Percentiles rank a stretch among this genome's conserved stretches.
These are phyloP conservation scores for Caryocar brasiliense DNA, from an alignment of 441 rosid genomes.

Conservation along the genomic window DNA sequence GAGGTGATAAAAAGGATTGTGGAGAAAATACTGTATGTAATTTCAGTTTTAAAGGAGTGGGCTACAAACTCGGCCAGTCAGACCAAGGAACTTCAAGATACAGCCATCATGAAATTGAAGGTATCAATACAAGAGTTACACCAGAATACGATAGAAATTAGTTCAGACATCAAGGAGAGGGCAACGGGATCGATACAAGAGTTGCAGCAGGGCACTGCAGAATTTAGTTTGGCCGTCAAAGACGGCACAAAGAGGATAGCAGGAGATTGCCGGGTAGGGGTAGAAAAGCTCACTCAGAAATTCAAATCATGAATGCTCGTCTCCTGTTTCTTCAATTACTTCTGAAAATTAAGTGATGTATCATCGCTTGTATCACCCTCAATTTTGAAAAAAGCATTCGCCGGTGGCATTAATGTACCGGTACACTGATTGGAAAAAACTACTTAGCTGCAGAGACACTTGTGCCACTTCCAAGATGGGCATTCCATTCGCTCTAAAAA, in stretches of 20 bases:
- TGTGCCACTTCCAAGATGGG: too few species aligned
- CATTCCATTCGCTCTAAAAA: too few species aligned
- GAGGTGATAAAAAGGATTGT: conserved; percentile 42
- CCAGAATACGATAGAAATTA: conserved; percentile 32
- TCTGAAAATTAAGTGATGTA: background rate
- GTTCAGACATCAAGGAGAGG: conserved; percentile 38
- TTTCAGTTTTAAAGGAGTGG: conserved; percentile 41
- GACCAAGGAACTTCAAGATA: conserved; percentile 35
- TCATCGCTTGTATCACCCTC: background rate
- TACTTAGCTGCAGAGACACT: too few species aligned
- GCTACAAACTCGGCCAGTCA: conserved; percentile 17
- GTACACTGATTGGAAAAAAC: too few species aligned
- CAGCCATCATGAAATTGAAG: conserved; percentile 24
- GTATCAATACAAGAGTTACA: conserved; percentile 41
- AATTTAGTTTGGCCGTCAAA: conserved; percentile 34
- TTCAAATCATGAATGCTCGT: conserved; percentile 33
- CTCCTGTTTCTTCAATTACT: background rate
- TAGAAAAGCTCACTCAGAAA: conserved; percentile 70
- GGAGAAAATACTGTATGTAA: conserved; percentile 29
- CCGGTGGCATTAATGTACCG: too few species aligned
- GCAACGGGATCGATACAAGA: conserved; percentile 33
- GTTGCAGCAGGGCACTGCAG: conserved; percentile 43
- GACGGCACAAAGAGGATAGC: conserved; percentile 59
- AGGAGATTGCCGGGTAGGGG: conserved; percentile 61
- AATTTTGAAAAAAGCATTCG: too few species aligned